Evolutionary conservation across 148 eudicot species (phyloP), one percentile per base, ranked within the genome.

Genomic region (Beta vulgaris): DNA sequence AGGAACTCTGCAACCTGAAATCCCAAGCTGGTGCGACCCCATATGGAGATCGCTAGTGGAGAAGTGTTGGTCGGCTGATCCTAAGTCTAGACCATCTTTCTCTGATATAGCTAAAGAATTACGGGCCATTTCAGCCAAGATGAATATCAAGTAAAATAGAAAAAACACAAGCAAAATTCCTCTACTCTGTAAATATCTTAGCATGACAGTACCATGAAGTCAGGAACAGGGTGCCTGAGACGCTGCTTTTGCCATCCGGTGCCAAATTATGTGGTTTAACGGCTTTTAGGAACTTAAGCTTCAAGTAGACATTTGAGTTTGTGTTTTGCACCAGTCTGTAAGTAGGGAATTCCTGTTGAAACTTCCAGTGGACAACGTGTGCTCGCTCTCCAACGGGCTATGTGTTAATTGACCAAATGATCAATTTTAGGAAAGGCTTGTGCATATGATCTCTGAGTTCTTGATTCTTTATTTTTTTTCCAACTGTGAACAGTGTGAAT

Each of bases 11-110:
- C 76, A 84, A 54, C 86, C 86, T 49, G 82, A 76, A 28, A 68
- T 80, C 54, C 90, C 90, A 18, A 76, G 66, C 39, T 84, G 81
- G 73, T 85, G 87, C 44, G 86, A 87, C 71, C 80, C 83, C 0
- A 74, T 61, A 23, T 87, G 90, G 88, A 85, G 82, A 66, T 79
- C 78, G 15, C 81, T 87, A 68, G 83, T 85, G 86, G 86, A 83
- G 81, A 81, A 78, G 53, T 85, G 86, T 44, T 87, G 88, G 88
- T 79, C 68, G 36, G 43, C 59, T 10, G 74, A 69, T 59, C 74
- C 68, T 13, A 21, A 76, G 6, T 69, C 69, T 28, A 34, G 79
- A 44, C 79, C 79, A 2, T 28, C 73, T 23, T 76, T 46, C 73
- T 43, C 74, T 1, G 69, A 76, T 74, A 61, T 76, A 21, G 68